These are phyloP conservation scores for Phytophthora chlamydospora DNA, from an alignment of 352 stramenopile genomes.

Conservation along the genomic window DNA sequence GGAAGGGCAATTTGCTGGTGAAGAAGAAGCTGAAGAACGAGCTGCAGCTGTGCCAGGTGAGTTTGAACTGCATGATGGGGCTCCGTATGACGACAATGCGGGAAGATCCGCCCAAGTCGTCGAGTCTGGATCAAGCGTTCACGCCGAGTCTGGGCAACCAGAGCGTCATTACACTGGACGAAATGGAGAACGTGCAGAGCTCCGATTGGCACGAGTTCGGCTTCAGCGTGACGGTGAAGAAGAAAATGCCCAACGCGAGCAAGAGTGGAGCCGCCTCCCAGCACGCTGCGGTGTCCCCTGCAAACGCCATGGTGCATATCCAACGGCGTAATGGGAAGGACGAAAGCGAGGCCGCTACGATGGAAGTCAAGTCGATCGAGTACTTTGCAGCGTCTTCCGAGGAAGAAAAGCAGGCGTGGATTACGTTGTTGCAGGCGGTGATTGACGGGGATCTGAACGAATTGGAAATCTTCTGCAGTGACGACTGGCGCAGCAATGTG, in stretches of 20 bases:
- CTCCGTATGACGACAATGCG: slow-evolving; percentile 72
- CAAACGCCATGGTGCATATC: slow-evolving; percentile 38
- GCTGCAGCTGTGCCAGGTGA: slow-evolving; percentile 68
- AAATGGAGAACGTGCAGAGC: slow-evolving; percentile 76
- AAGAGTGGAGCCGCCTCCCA: slow-evolving; percentile 24
- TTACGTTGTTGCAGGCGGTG: slow-evolving; percentile 69
- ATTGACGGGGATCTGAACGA: slow-evolving; percentile 84
- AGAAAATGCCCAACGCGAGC: slow-evolving; percentile 42
- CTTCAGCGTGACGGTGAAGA: slow-evolving; percentile 76
- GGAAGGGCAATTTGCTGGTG: slow-evolving; percentile 61
- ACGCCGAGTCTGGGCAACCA: slow-evolving; percentile 68
- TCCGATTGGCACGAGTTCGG: slow-evolving; percentile 78
- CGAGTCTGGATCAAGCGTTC: slow-evolving; percentile 56
- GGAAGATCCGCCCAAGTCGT: slow-evolving; percentile 33
- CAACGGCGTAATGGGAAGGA: slow-evolving; percentile 43
- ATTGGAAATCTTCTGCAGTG: slow-evolving; percentile 88
- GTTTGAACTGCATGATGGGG: slow-evolving; percentile 90
- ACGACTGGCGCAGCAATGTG: slow-evolving; percentile 90
- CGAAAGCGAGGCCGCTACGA: slow-evolving; percentile 28
- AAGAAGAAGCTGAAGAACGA: slow-evolving; percentile 87
- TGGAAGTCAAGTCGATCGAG: slow-evolving; percentile 57
- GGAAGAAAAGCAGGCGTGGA: slow-evolving; percentile 74
- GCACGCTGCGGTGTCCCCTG: slow-evolving; percentile 15
- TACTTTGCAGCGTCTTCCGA: slow-evolving; percentile 76
- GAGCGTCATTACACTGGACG: slow-evolving; percentile 76